Conservation (phyloP, 2,329 filamentous ascomycete genomes). For the Colletotrichum aenigma region DNA sequence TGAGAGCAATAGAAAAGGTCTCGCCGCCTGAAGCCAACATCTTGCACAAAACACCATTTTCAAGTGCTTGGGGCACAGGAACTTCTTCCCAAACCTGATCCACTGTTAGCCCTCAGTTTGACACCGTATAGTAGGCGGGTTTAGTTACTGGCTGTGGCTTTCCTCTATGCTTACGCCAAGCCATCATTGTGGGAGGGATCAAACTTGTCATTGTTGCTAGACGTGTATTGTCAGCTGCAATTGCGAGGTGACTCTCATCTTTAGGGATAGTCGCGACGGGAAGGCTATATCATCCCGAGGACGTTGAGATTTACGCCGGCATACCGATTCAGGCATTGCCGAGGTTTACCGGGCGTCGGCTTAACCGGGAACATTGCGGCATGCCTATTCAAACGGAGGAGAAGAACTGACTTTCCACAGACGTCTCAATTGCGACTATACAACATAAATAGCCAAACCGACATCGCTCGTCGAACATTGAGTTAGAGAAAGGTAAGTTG, state of each 20-base stretch:
- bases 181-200: slow-evolving; percentile 33
- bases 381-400: not conserved
- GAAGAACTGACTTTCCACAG: not conserved
- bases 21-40: slow-evolving; percentile 36
- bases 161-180: slow-evolving; percentile 38
- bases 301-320: not conserved
- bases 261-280: not conserved
- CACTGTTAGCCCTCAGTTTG: not conserved
- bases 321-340: not conserved
- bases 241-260: not conserved
- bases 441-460: not conserved
- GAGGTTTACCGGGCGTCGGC: not conserved
- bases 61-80: slow-evolving; percentile 26
- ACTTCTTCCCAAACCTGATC: slow-evolving; percentile 29
- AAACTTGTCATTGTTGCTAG: not conserved
- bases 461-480: not conserved
- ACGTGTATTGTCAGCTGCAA: not conserved
- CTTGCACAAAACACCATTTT: slow-evolving; percentile 33
- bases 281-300: not conserved
- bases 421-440: not conserved
- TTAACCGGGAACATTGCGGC: not conserved
- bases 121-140: not conserved
- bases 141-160: slow-evolving; percentile 26
- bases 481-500: not conserved
- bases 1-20: not conserved